A percentile compares a stretch with the other conserved stretches of the same genome.
These are phyloP conservation scores for Lipomyces yamanashiensis DNA, from an alignment of 805 yeast genomes.

Conservation along the genomic window DNA sequence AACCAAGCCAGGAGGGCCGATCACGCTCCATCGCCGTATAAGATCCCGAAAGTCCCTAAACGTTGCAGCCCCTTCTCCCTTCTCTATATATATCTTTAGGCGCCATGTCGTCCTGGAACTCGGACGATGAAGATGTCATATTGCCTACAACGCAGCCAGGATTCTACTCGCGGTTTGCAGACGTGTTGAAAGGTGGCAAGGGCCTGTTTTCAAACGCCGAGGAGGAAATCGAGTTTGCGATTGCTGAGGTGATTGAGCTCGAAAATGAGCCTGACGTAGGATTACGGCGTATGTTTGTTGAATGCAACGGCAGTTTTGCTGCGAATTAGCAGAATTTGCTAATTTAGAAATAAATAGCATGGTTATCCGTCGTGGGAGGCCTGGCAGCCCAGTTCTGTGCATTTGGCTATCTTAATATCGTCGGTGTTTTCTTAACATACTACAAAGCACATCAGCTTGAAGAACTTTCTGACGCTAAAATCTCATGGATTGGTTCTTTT, in stretches of 20 bases:
- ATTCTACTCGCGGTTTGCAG: neutral
- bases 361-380: constrained; percentile 58
- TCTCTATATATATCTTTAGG: too few relatives aligned
- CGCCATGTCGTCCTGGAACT: constrained; percentile 3
- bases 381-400: constrained; percentile 60
- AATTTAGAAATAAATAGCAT: constrained; percentile 16
- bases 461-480: constrained; percentile 13
- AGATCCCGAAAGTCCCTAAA: too few relatives aligned
- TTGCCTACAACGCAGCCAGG: constrained; percentile 5
- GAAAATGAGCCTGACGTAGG: constrained; percentile 4
- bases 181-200: neutral
- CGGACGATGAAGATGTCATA: constrained; percentile 7
- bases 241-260: neutral
- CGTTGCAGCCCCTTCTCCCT: too few relatives aligned
- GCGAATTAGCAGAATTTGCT: neutral
- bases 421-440: constrained; percentile 27
- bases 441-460: constrained; percentile 26
- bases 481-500: constrained; percentile 27
- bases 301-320: neutral
- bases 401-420: constrained; percentile 55
- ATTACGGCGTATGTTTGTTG: constrained; percentile 13
- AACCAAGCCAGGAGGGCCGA: too few relatives aligned
- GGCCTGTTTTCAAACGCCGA: neutral
- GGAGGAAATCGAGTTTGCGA: neutral
- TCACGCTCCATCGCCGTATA: too few relatives aligned